These are phyloP conservation scores for Talaromyces sp. DNA, from an alignment of 2,329 filamentous ascomycete species.

Conservation along the genomic window DNA sequence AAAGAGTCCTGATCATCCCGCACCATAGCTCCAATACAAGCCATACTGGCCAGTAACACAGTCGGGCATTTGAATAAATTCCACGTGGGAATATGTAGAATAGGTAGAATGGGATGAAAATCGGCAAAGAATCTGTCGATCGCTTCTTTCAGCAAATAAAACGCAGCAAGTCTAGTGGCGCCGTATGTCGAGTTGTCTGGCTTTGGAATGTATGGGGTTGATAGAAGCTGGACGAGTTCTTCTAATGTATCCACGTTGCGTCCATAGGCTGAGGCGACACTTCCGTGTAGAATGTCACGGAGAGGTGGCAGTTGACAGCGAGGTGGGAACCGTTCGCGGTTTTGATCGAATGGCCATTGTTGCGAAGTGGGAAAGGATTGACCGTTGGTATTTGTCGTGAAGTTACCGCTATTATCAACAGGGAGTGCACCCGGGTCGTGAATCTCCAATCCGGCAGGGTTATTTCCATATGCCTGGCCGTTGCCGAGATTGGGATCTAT, in stretches of 20 bases:
- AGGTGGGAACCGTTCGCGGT: constrained; percentile 5
- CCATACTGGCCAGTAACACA: constrained; percentile 14
- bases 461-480: not conserved
- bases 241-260: not conserved
- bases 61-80: constrained; percentile 10
- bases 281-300: constrained; percentile 10
- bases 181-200: not conserved
- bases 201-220: constrained; percentile 12
- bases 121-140: constrained; percentile 3
- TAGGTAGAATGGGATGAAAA: constrained; percentile 12
- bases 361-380: not conserved
- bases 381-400: not conserved
- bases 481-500: not conserved
- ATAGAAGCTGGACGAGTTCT: constrained; percentile 9
- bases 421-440: not conserved
- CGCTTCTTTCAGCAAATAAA: constrained; percentile 1
- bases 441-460: not conserved
- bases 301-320: constrained; percentile 8
- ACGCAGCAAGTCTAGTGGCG: not conserved
- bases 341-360: constrained; percentile 14
- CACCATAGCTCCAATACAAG: constrained; percentile 15
- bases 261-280: not conserved
- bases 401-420: not conserved
- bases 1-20: constrained; percentile 4
- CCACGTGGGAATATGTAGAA: constrained; percentile 1